A percentile compares a stretch with the other conserved stretches of the same genome.
phyloP scores from a whole-genome alignment of 441 rosid species.

The Populus hybrid region DNA sequence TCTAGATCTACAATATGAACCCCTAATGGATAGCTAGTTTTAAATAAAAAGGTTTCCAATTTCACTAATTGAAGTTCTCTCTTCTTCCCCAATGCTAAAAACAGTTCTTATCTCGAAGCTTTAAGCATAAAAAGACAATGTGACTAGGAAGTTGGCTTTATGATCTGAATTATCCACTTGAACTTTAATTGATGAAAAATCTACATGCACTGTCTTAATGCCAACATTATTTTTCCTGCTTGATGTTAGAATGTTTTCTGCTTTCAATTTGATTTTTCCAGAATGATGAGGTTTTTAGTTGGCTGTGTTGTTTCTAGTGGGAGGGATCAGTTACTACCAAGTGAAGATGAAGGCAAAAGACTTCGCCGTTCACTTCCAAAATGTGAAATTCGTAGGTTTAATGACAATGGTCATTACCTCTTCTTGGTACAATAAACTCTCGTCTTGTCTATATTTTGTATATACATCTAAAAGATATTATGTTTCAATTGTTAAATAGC shows the following conservation, averaged over 20 bases:
- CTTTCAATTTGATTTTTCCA: background rate
- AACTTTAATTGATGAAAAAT: background rate
- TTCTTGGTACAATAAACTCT: conserved; percentile 49
- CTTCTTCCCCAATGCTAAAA: background rate
- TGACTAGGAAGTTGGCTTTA: background rate
- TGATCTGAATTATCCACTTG: background rate
- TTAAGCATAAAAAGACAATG: background rate
- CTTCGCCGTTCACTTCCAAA: conserved; percentile 36
- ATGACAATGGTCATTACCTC: conserved; percentile 58
- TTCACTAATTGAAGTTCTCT: background rate
- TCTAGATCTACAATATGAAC: background rate
- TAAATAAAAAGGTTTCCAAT: background rate
- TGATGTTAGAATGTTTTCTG: background rate
- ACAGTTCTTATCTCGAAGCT: background rate
- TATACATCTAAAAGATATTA: background rate
- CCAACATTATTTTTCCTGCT: background rate
- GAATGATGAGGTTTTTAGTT: background rate
- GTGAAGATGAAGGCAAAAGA: conserved; percentile 53
- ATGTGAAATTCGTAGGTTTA: conserved; percentile 50
- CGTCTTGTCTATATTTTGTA: conserved; percentile 7
- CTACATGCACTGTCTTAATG: background rate
- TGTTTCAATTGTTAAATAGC: background rate
- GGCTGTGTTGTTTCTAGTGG: conserved; percentile 37
- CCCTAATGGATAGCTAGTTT: background rate
- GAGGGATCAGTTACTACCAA: conserved; percentile 63